Percentiles rank a stretch among this genome's conserved stretches.
phyloP scores from a whole-genome alignment of 148 eudicot species.

The Persicaria tinctoria region DNA sequence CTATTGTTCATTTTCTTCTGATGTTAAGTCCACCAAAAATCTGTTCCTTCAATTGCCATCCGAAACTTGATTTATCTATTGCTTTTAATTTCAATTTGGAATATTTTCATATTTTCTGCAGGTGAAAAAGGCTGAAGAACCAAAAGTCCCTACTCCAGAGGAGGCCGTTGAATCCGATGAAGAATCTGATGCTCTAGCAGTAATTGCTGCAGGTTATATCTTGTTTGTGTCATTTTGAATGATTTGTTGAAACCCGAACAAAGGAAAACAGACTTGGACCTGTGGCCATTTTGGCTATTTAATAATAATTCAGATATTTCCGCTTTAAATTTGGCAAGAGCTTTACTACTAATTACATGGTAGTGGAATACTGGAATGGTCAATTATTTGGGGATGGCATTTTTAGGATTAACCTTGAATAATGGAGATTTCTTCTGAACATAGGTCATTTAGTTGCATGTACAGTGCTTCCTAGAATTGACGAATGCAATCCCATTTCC shows the following conservation, averaged over 20 bases:
- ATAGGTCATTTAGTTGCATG: neutral
- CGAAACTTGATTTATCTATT: neutral
- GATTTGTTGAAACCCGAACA: neutral
- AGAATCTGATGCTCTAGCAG: constrained; percentile 22
- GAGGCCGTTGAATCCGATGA: constrained; percentile 25
- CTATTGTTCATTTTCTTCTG: neutral
- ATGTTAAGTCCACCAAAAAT: neutral
- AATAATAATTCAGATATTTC: neutral
- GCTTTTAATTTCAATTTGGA: neutral
- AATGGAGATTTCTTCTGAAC: neutral
- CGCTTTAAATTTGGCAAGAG: neutral
- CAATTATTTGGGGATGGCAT: neutral
- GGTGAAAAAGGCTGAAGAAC: constrained; percentile 52
- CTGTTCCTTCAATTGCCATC: neutral
- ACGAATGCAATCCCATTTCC: neutral
- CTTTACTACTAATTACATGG: neutral
- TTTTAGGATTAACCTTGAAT: neutral
- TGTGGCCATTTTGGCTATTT: neutral
- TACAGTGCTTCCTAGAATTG: neutral
- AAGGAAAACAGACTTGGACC: neutral
- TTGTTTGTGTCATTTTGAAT: neutral
- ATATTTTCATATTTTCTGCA: constrained; percentile 15
- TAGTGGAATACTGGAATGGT: neutral
- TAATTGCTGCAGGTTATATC: constrained; percentile 49
- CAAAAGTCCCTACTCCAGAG: constrained; percentile 22